phyloP scores from a whole-genome alignment of 164 flowering plant species.

The Protea cynaroides region DNA sequence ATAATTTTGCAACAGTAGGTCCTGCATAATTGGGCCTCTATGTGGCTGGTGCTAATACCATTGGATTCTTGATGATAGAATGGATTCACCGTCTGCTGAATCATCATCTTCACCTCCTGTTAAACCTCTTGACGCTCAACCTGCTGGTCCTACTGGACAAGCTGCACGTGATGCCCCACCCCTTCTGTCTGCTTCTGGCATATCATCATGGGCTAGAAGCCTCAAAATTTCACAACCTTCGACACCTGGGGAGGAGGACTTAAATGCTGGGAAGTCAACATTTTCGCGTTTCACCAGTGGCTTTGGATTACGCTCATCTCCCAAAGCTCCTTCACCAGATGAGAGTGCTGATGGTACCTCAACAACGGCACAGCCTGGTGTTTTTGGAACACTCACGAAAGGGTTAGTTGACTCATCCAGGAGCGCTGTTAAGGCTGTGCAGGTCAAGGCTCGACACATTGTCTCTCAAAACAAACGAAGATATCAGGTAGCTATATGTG shows the following conservation, averaged over 20 bases:
- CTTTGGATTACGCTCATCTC: conserved; percentile 62
- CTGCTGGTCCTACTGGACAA: conserved; percentile 26
- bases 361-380: conserved; percentile 48
- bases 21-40: conserved; percentile 4
- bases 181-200: conserved; percentile 52
- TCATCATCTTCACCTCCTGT: conserved; percentile 24
- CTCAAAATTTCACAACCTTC: conserved; percentile 66
- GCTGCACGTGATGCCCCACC: conserved; percentile 42
- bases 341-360: conserved; percentile 37
- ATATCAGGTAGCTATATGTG: conserved; percentile 64
- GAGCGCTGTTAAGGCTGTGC: conserved; percentile 93
- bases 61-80: conserved; percentile 14
- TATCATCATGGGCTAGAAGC: conserved; percentile 80
- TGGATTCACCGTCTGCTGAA: conserved; percentile 45
- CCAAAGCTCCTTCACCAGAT: conserved; percentile 50
- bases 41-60: not conserved
- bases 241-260: conserved; percentile 35
- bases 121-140: conserved; percentile 26
- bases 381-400: conserved; percentile 73
- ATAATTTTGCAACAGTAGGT: not conserved
- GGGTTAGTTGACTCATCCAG: conserved; percentile 89
- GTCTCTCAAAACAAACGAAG: conserved; percentile 97
- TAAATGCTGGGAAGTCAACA: conserved; percentile 58
- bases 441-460: conserved; percentile 94
- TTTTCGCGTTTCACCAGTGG: conserved; percentile 86